Percentiles rank a stretch among this genome's conserved stretches.
Conservation (phyloP, 306 rosid genomes). For the Mimosa pudica region DNA sequence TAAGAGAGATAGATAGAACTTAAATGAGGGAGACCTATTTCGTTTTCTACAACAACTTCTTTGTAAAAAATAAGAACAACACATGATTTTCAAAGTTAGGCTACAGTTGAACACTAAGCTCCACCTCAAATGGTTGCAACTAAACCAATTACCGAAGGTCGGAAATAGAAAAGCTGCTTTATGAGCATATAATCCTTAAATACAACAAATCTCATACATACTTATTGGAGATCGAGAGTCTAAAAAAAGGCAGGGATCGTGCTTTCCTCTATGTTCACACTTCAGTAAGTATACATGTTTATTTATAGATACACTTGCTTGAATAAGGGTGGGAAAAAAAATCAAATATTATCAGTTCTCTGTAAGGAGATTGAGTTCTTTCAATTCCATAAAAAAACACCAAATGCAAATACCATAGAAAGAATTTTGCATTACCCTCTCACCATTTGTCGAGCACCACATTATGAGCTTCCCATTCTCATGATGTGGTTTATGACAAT, state of each 20-base stretch:
- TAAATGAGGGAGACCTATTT: not conserved
- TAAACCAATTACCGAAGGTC: not conserved
- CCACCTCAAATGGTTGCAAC: constrained; percentile 9
- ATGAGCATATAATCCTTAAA: constrained; percentile 1
- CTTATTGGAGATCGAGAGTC: constrained; percentile 69
- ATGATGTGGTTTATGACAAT: too few species aligned
- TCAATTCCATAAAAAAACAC: constrained; percentile 24
- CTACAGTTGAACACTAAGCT: not conserved
- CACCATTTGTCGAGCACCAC: too few species aligned
- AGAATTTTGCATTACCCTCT: too few species aligned
- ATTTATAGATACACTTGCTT: constrained; percentile 84
- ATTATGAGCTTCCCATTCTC: too few species aligned
- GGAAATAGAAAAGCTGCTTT: not conserved
- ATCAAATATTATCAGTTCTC: constrained; percentile 26
- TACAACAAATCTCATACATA: not conserved
- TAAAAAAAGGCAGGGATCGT: constrained; percentile 68
- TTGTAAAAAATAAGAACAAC: not conserved
- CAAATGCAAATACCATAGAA: constrained; percentile 4
- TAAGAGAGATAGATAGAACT: not conserved
- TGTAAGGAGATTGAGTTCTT: not conserved
- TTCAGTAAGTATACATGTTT: constrained; percentile 78
- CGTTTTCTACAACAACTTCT: constrained; percentile 4
- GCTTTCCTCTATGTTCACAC: constrained; percentile 79
- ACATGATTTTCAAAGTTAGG: not conserved
- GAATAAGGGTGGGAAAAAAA: constrained; percentile 36